Evolutionary conservation across 75 land plant genomes (phyloP).

Genomic region (Cupressus sempervirens): DNA sequence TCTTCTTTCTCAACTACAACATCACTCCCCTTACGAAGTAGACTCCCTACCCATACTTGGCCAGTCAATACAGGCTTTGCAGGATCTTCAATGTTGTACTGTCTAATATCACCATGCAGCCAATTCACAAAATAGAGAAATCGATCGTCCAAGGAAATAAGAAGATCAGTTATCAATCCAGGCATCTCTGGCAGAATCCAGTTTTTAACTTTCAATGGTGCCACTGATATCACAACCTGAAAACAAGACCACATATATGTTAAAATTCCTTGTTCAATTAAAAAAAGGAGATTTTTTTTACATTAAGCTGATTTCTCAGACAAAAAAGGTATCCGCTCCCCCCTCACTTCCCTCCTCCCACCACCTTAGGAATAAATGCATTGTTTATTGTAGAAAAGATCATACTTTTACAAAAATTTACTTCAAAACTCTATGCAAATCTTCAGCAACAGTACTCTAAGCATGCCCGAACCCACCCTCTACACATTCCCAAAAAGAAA

Average conservation of each 20-base stretch:
- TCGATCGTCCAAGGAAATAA: conserved; percentile 94
- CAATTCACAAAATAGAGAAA: conserved; percentile 91
- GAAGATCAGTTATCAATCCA: conserved; percentile 92
- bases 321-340: neutral
- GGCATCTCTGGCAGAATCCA: conserved; percentile 98
- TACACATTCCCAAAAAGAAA: neutral
- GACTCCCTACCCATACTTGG: conserved; percentile 90
- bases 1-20: conserved; percentile 53
- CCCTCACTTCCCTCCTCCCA: neutral
- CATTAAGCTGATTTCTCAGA: neutral
- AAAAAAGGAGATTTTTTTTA: too few species aligned
- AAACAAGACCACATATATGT: neutral
- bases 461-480: neutral
- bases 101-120: conserved; percentile 97
- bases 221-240: conserved; percentile 77
- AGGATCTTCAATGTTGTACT: conserved; percentile 95
- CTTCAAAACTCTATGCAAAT: neutral
- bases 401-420: neutral
- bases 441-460: neutral
- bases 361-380: neutral
- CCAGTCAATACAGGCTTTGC: conserved; percentile 73
- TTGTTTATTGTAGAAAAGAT: neutral
- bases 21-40: conserved; percentile 69
- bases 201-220: conserved; percentile 78
- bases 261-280: neutral